Evolutionary conservation across 2,329 filamentous ascomycete genomes (phyloP).

Genomic region (Colletotrichum falcatum): DNA sequence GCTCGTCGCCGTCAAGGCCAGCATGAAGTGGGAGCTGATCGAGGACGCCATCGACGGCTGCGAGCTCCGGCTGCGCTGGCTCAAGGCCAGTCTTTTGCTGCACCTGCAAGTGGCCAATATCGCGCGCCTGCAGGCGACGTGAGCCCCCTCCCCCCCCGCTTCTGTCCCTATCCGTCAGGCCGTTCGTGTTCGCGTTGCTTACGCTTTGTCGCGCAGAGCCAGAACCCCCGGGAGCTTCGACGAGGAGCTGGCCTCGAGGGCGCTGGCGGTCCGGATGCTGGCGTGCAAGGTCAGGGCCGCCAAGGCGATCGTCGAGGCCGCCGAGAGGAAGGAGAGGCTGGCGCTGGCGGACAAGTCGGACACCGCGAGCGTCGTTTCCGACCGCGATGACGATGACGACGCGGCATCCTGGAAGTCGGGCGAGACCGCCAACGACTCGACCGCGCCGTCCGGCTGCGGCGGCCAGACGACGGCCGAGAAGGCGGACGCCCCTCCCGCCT

Average conservation of each 20-base stretch:
- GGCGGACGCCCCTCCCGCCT: background rate
- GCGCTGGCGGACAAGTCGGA: constrained; percentile 15
- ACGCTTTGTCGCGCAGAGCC: background rate
- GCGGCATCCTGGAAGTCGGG: constrained; percentile 33
- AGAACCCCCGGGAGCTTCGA: constrained; percentile 33
- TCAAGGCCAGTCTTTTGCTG: constrained; percentile 13
- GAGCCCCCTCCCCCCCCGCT: too few species aligned
- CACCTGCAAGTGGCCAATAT: constrained; percentile 32
- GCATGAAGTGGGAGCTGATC: background rate
- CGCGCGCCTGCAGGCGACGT: constrained; percentile 23
- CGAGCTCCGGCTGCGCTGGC: constrained; percentile 6
- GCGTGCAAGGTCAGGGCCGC: background rate
- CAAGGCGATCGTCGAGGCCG: background rate
- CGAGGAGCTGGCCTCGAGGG: constrained; percentile 32
- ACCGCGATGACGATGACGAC: constrained; percentile 16
- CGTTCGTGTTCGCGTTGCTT: background rate
- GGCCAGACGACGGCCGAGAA: constrained; percentile 15
- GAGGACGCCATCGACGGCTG: background rate
- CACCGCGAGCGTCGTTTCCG: constrained; percentile 18
- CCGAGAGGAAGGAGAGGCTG: constrained; percentile 20
- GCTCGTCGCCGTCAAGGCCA: constrained; percentile 16
- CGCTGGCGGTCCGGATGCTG: constrained; percentile 27
- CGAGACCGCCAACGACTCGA: constrained; percentile 22
- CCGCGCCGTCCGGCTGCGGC: constrained; percentile 3
- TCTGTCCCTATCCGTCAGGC: accelerated